phyloP scores from a whole-genome alignment of 148 eudicot genomes.

The Beta vulgaris region DNA sequence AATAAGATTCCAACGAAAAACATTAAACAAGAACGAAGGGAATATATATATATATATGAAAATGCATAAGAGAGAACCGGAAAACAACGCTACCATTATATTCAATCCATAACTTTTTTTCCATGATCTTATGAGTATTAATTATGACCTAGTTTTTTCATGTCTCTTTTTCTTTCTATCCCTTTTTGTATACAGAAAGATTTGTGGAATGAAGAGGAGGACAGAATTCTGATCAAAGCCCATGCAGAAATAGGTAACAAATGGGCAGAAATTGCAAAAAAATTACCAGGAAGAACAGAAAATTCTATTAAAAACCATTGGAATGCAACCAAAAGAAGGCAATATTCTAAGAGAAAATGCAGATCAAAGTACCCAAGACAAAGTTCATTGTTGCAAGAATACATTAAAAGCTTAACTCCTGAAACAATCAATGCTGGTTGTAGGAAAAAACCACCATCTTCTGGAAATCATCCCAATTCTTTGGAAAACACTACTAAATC shows the following conservation, averaged over 20 bases:
- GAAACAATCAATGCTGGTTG: slow-evolving; percentile 48
- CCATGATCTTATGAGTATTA: too few relatives aligned
- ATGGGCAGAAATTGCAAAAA: slow-evolving; percentile 91
- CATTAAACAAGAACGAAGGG: too few relatives aligned
- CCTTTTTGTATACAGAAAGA: slow-evolving; percentile 53
- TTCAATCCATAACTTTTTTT: too few relatives aligned
- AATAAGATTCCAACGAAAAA: too few relatives aligned
- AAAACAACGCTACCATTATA: too few relatives aligned
- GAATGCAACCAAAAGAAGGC: slow-evolving; percentile 87
- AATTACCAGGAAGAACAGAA: slow-evolving; percentile 70
- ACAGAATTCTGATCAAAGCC: slow-evolving; percentile 53
- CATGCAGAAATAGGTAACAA: slow-evolving; percentile 74
- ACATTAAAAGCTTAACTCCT: slow-evolving; percentile 62
- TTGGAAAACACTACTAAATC: neutral
- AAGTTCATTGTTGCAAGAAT: slow-evolving; percentile 60
- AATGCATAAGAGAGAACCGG: too few relatives aligned
- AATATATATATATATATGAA: too few relatives aligned
- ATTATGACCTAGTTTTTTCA: too few relatives aligned
- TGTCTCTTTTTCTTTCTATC: neutral
- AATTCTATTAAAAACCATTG: slow-evolving; percentile 90
- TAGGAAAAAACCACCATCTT: slow-evolving; percentile 30
- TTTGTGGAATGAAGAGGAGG: slow-evolving; percentile 87
- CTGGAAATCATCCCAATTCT: neutral
- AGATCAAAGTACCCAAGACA: slow-evolving; percentile 56
- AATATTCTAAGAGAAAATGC: slow-evolving; percentile 56